These are phyloP conservation scores for Tuber microsphaerosporum DNA, from an alignment of 495 filamentous ascomycete genomes.

Conservation along the genomic window DNA sequence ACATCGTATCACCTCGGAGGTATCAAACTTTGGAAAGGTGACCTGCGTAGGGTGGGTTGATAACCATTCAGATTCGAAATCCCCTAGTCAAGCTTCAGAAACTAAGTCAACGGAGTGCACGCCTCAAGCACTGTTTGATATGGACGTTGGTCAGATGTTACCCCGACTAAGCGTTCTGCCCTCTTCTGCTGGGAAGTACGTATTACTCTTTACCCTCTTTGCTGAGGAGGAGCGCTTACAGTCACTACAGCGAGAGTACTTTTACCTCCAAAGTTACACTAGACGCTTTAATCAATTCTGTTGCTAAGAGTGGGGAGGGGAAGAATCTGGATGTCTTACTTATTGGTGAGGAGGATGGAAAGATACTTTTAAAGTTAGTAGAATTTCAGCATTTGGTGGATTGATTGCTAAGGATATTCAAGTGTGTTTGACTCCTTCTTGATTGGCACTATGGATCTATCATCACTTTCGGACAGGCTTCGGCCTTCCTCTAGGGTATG, in stretches of 20 bases:
- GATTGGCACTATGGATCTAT: slow-evolving; percentile 55
- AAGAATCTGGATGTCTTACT: slow-evolving; percentile 65
- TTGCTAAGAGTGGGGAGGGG: slow-evolving; percentile 37
- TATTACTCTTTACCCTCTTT: neutral
- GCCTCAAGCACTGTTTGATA: slow-evolving; percentile 38
- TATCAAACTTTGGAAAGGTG: slow-evolving; percentile 34
- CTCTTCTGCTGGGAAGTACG: slow-evolving; percentile 37
- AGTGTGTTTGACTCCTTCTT: slow-evolving; percentile 87
- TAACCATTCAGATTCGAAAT: slow-evolving; percentile 28
- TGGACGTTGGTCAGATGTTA: slow-evolving; percentile 40
- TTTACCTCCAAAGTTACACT: slow-evolving; percentile 41
- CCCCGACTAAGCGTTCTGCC: slow-evolving; percentile 38
- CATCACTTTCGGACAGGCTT: slow-evolving; percentile 37
- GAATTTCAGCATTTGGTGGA: neutral
- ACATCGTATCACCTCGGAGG: slow-evolving; percentile 36
- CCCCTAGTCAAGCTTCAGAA: slow-evolving; percentile 15
- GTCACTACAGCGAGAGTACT: slow-evolving; percentile 34
- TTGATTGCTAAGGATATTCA: slow-evolving; percentile 6
- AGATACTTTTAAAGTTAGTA: slow-evolving; percentile 55
- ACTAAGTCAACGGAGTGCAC: slow-evolving; percentile 36
- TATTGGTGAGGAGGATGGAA: slow-evolving; percentile 67
- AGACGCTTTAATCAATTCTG: slow-evolving; percentile 40
- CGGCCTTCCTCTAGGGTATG: slow-evolving; percentile 34
- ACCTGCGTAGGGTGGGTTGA: slow-evolving; percentile 41
- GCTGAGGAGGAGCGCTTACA: slow-evolving; percentile 3